Percentiles rank a stretch among this genome's conserved stretches.
phyloP scores from a whole-genome alignment of 2,329 filamentous ascomycete species.

The Ramichloridium luteum region DNA sequence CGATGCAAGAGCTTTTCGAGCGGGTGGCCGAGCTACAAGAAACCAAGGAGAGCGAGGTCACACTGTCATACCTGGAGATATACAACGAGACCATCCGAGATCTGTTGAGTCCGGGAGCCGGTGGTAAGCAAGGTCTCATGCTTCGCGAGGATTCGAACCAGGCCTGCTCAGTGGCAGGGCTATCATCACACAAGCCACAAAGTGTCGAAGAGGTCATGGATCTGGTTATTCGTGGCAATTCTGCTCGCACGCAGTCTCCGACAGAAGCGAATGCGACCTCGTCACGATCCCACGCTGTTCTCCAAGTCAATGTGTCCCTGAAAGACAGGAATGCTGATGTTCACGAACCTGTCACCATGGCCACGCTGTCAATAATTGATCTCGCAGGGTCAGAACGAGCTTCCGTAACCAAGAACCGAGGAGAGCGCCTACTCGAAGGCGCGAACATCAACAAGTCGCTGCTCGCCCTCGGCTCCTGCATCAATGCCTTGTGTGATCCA shows the following conservation, averaged over 20 bases:
- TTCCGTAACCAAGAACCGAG: constrained; percentile 91
- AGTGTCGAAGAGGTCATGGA: constrained; percentile 98
- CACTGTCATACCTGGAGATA: constrained; percentile 91
- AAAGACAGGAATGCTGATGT: constrained; percentile 88
- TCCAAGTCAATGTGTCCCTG: constrained; percentile 91
- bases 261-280: constrained; percentile 97
- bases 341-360: constrained; percentile 94
- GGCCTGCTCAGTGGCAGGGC: constrained; percentile 75
- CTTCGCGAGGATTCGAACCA: constrained; percentile 90
- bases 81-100: constrained; percentile 99
- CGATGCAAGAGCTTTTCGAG: constrained; percentile 98
- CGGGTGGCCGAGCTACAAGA: constrained; percentile 76
- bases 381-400: constrained; percentile 90
- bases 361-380: constrained; percentile 95
- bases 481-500: constrained; percentile 92
- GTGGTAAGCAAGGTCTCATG: constrained; percentile 77
- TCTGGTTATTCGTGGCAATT: constrained; percentile 92
- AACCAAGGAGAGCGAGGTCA: constrained; percentile 81
- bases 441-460: constrained; percentile 99
- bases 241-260: constrained; percentile 87
- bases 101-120: constrained; percentile 71
- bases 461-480: constrained; percentile 86
- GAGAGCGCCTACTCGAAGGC: constrained; percentile 79
- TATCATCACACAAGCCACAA: constrained; percentile 82
- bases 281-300: constrained; percentile 88